phyloP scores from a whole-genome alignment of 2,329 filamentous ascomycete species.

The Curvularia lunata region DNA sequence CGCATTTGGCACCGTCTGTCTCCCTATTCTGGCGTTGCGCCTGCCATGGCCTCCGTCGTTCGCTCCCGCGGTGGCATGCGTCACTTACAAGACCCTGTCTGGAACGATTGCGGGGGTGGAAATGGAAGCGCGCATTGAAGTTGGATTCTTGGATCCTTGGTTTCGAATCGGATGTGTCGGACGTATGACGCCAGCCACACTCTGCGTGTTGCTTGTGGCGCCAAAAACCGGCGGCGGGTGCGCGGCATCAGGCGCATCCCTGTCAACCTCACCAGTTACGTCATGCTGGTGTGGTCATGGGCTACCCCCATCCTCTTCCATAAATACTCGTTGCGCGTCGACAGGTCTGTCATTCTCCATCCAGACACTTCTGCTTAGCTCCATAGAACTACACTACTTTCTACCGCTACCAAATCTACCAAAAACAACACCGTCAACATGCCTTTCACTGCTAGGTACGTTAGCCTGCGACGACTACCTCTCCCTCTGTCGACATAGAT shows the following conservation, averaged over 20 bases:
- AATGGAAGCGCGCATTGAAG: neutral
- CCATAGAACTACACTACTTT: slow-evolving; percentile 2
- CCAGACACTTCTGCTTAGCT: slow-evolving; percentile 1
- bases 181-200: slow-evolving; percentile 15
- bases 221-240: slow-evolving; percentile 19
- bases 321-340: slow-evolving; percentile 34
- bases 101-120: neutral
- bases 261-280: slow-evolving; percentile 18
- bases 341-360: slow-evolving; percentile 9
- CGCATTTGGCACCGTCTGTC: neutral
- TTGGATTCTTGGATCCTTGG: slow-evolving; percentile 5
- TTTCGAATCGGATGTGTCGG: slow-evolving; percentile 10
- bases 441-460: slow-evolving; percentile 66
- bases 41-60: neutral
- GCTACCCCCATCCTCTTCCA: slow-evolving; percentile 26
- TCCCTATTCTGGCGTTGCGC: neutral
- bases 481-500: slow-evolving; percentile 1
- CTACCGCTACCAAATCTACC: neutral
- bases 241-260: slow-evolving; percentile 16
- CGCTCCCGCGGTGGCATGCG: slow-evolving; percentile 5
- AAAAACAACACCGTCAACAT: slow-evolving; percentile 53
- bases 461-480: slow-evolving; percentile 8
- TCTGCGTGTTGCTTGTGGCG: slow-evolving; percentile 18
- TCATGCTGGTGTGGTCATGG: slow-evolving; percentile 28
- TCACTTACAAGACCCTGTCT: slow-evolving; percentile 3